These are phyloP conservation scores for Boletus barrowsii DNA, from an alignment of 768 basidiomycete genomes.

Conservation along the genomic window DNA sequence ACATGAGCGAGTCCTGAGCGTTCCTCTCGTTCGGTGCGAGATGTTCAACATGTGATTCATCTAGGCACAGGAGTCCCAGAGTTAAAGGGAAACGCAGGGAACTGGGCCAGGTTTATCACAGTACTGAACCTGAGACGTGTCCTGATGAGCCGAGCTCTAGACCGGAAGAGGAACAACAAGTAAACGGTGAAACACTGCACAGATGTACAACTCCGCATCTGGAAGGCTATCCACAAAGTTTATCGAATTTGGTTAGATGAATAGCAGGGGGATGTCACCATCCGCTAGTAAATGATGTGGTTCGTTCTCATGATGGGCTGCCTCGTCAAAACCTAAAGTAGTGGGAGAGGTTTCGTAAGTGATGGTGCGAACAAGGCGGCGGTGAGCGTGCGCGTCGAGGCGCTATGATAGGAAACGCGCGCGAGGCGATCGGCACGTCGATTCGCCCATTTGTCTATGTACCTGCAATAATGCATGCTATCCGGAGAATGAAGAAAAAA, in stretches of 20 bases:
- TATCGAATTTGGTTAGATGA: constrained; percentile 23
- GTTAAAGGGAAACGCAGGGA: not conserved
- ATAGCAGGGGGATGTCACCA: not conserved
- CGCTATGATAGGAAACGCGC: not conserved
- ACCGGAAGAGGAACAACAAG: not conserved
- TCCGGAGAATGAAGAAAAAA: not conserved
- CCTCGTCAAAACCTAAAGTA: constrained; percentile 13
- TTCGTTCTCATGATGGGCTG: constrained; percentile 20
- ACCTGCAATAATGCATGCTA: not conserved
- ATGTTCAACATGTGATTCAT: constrained; percentile 6
- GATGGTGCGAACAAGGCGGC: not conserved
- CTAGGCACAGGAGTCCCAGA: constrained; percentile 3
- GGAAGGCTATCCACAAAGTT: not conserved
- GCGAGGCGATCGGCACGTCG: not conserved
- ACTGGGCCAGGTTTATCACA: not conserved
- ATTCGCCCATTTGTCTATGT: not conserved
- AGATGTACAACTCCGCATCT: constrained; percentile 3
- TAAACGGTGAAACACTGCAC: not conserved
- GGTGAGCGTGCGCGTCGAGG: not conserved
- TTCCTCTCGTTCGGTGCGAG: not conserved
- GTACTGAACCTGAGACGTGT: not conserved
- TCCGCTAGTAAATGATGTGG: not conserved
- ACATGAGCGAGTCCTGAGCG: not conserved
- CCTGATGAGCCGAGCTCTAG: not conserved
- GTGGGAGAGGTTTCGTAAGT: constrained; percentile 23